Base-by-base conservation (phyloP, 2,329 filamentous ascomycete genomes). In the Arthrobotrys sphaeroides region DNA sequence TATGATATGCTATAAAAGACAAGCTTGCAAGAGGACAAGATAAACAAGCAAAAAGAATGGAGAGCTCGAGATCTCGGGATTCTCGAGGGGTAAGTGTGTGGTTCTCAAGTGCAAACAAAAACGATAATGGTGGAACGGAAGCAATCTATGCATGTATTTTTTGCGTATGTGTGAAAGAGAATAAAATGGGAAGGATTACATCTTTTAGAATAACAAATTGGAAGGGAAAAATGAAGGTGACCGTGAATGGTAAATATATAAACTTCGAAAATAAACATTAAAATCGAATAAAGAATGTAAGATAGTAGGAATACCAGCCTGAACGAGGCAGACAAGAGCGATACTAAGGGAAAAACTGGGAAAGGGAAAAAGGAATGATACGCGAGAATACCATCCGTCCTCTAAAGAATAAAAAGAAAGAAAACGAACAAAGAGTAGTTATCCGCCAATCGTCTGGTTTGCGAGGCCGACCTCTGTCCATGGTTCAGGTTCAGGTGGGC, bases 61-160 rank as follows among this genome's bases (percentile, higher is more conserved):
- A 16, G 10, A n/a, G n/a, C n/a, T n/a, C 5, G n/a, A 26, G 26
- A 51, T 13, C 18, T 42, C 18, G 33, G 36, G 28, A 43, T 24
- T 16, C 20, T 31, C 45, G 3, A n/a, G n/a, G 16, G 16, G 18
- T 43, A 40, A 40, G 26, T 36, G 38, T 57, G 16, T 7, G 20
- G 40, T 43, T 18, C 16, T 18, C 13, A 1, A 43, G 16, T n/a
- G 13, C 12, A 38, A 36, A 12, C 18, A 59, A 31, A 1, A 26
- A 22, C 36, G 51, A 16, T 5, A 49, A 45, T 9, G 24, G 24
- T 31, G 24, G 43, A 49, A 53, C 18, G 33, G 45, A 22, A 47
- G 70, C 64, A 69, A 31, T 75, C 64, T 75, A 75, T 69, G 72
- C 70, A 65, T 64, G 22, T 53, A 43, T 61, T 61, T 60, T 43